These are phyloP conservation scores for Rubia yunnanensis DNA, from an alignment of 257 asterid species.

Conservation along the genomic window DNA sequence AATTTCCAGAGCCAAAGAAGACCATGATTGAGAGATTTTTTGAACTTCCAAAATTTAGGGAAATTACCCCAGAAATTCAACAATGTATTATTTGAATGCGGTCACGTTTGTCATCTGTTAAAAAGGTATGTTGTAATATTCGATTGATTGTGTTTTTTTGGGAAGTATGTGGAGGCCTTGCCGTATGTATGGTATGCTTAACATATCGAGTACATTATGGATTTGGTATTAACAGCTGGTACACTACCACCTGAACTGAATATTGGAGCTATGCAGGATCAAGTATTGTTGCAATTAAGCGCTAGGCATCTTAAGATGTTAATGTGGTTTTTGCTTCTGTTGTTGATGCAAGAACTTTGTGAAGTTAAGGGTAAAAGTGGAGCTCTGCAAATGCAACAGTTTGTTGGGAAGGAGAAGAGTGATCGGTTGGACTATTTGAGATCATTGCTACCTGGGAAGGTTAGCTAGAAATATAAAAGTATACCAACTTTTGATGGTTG, in stretches of 20 bases:
- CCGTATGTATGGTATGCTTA: neutral
- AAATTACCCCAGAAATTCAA: slow-evolving; percentile 73
- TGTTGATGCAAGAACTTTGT: slow-evolving; percentile 59
- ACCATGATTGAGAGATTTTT: slow-evolving; percentile 27
- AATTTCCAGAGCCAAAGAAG: slow-evolving; percentile 31
- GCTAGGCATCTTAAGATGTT: neutral
- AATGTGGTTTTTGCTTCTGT: slow-evolving; percentile 3
- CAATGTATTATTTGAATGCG: slow-evolving; percentile 53
- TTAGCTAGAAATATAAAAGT: slow-evolving; percentile 11
- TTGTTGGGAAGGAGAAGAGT: slow-evolving; percentile 92
- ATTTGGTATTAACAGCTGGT: neutral
- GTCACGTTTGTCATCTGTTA: slow-evolving; percentile 52
- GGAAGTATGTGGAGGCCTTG: neutral
- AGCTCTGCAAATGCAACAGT: slow-evolving; percentile 97
- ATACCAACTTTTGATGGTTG: neutral
- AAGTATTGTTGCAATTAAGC: neutral
- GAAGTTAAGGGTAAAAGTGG: slow-evolving; percentile 83
- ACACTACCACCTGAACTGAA: neutral
- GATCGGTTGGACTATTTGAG: slow-evolving; percentile 86
- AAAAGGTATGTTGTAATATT: slow-evolving; percentile 38
- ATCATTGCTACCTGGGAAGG: slow-evolving; percentile 90
- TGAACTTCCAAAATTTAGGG: slow-evolving; percentile 52
- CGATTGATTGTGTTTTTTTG: neutral
- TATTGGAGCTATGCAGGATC: neutral
- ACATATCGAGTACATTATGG: too few relatives aligned